phyloP scores from a whole-genome alignment of 345 rosid genomes.

The Ailanthus altissimus region DNA sequence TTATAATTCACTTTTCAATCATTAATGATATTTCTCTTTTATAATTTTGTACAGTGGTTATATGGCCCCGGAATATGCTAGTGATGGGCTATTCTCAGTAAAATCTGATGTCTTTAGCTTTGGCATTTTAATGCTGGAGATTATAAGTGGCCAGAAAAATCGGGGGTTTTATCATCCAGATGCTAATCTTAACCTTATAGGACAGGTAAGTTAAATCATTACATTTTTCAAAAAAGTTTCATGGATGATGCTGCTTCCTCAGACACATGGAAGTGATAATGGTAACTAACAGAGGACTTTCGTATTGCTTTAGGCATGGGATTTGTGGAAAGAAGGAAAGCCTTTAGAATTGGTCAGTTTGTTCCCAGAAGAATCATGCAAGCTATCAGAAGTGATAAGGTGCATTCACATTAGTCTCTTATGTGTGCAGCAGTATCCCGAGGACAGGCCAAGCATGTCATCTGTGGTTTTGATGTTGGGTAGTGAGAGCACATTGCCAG shows the following conservation, averaged over 20 bases:
- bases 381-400: slow-evolving; percentile 17
- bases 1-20: too few species aligned
- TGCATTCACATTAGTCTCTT: slow-evolving; percentile 26
- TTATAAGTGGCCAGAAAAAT: slow-evolving; percentile 32
- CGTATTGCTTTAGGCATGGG: not conserved
- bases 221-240: not conserved
- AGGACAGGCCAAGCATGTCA: slow-evolving; percentile 27
- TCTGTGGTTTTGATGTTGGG: slow-evolving; percentile 22
- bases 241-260: too few species aligned
- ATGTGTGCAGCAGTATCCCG: slow-evolving; percentile 18
- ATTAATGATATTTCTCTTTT: not conserved
- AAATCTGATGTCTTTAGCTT: slow-evolving; percentile 45
- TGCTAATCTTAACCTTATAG: slow-evolving; percentile 24
- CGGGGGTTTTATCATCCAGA: slow-evolving; percentile 25
- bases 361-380: not conserved
- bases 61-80: slow-evolving; percentile 43
- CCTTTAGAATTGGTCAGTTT: not conserved
- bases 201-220: slow-evolving; percentile 25
- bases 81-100: slow-evolving; percentile 40
- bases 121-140: slow-evolving; percentile 41
- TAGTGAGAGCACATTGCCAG: slow-evolving; percentile 19
- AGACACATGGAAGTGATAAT: too few species aligned
- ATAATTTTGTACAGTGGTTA: slow-evolving; percentile 30
- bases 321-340: not conserved
- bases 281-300: not conserved